Evolutionary conservation across 1,139 yeast species (phyloP), one percentile per base, ranked within the genome.

Genomic region (Yamadazyma triangularis): DNA sequence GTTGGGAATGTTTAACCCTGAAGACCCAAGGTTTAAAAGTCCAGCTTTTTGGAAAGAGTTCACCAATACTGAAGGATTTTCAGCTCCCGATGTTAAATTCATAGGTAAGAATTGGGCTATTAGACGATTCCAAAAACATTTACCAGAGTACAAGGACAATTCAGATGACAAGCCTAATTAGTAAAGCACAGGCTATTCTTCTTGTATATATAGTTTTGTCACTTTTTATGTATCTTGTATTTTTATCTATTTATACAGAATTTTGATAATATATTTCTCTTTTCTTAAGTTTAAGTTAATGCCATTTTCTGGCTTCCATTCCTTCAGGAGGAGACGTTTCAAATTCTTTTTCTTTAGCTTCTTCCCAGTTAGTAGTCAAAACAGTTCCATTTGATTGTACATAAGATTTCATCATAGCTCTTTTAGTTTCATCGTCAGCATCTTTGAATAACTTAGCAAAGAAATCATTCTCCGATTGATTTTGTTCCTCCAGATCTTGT

Each of bases 341-440:
- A 33, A 82, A 85, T 22, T 58, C 69, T 41, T 76, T 78, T 31
- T 70, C 64, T 29, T 74, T 68, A 2, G 95, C 97, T 38, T 87
- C 95, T n/a, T 64, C 73, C 99, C 99, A 93, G 52, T 86, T 84
- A 5, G 98, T 93, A 30, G 95, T 86, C 39, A 93, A 64, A 2
- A 94, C 79, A 0, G 98, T 93, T 13, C 99, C 99, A 43, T 85
- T 84, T 45, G 95, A 85, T 57, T 93, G 96, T n/a, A 77, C 69
- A 49, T 77, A 91, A 32, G 96, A 86, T 60, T 93, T 93, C 93
- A 87, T 84, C 97, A 93, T 93, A 2, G 99, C 99, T 35, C 94
- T 70, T 44, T 69, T 70, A 1, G 95, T 82, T 48, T 91, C 96
- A 8, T 84, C 94, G 50, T 88, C 95, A 0, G 95, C 93, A 42